phyloP scores from a whole-genome alignment of 192 early-diverging fungal genomes.

The Diversispora epigaea region DNA sequence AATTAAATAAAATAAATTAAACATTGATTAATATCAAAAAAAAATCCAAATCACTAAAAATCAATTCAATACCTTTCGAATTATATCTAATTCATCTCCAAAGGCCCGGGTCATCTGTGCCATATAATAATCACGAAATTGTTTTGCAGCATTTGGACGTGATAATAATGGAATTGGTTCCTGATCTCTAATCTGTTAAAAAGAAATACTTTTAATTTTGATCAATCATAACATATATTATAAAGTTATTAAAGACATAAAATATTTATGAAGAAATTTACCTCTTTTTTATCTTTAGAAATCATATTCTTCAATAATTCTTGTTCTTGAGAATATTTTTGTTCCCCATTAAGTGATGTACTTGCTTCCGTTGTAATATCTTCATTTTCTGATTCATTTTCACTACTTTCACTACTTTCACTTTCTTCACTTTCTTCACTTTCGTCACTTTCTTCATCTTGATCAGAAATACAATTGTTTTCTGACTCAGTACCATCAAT shows the following conservation, averaged over 20 bases:
- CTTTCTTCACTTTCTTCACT: neutral
- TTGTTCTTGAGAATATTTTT: neutral
- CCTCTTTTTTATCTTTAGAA: too few species aligned
- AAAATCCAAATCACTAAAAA: neutral
- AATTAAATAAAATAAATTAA: neutral
- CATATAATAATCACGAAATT: slow-evolving; percentile 43
- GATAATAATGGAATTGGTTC: slow-evolving; percentile 23
- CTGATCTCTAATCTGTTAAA: slow-evolving; percentile 4
- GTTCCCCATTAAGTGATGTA: neutral
- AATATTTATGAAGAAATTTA: too few species aligned
- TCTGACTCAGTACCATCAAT: too few species aligned
- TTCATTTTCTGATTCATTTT: neutral
- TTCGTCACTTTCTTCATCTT: neutral
- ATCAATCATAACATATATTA: neutral
- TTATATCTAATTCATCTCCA: slow-evolving; percentile 41
- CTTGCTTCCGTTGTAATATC: neutral
- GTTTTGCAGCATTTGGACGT: slow-evolving; percentile 28
- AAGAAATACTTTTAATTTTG: neutral
- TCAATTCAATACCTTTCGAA: slow-evolving; percentile 36
- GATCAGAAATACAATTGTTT: too few species aligned
- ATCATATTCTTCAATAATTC: neutral
- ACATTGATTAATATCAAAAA: neutral
- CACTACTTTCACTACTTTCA: neutral
- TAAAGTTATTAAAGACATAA: neutral
- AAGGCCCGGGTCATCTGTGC: slow-evolving; percentile 41